Conservation (phyloP, 2,329 filamentous ascomycete genomes). For the Penicillium brasilianum region DNA sequence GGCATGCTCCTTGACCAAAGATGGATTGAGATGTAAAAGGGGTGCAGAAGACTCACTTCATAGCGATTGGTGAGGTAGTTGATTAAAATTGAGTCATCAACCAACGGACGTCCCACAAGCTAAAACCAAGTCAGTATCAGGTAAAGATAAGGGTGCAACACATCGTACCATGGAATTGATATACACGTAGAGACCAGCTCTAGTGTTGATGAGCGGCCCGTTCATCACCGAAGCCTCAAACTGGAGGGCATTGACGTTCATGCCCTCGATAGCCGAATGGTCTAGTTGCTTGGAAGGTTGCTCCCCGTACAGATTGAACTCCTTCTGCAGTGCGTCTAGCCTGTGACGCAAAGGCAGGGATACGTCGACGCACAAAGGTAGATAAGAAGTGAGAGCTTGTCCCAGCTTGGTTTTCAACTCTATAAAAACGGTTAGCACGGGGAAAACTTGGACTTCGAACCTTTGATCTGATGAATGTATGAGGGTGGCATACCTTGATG, state of each 20-base stretch:
- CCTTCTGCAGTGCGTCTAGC: constrained; percentile 48
- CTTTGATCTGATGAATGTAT: not conserved
- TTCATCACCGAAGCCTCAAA: constrained; percentile 64
- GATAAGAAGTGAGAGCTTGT: constrained; percentile 46
- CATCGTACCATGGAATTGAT: constrained; percentile 73
- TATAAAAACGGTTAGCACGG: constrained; percentile 24
- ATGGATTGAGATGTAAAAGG: not conserved
- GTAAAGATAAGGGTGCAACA: not conserved
- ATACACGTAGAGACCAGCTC: constrained; percentile 84
- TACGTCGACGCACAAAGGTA: constrained; percentile 47
- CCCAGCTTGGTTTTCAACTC: constrained; percentile 45
- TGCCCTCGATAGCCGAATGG: constrained; percentile 48
- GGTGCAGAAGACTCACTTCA: constrained; percentile 59
- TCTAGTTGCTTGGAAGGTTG: constrained; percentile 49
- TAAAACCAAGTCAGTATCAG: constrained; percentile 52
- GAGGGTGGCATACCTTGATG: constrained; percentile 38
- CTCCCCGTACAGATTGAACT: constrained; percentile 49
- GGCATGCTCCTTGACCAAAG: not conserved
- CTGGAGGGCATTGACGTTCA: constrained; percentile 56
- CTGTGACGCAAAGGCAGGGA: constrained; percentile 47
- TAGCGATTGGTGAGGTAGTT: constrained; percentile 85
- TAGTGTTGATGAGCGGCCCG: constrained; percentile 72
- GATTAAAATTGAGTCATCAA: constrained; percentile 79
- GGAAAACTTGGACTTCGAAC: not conserved
- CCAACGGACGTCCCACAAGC: constrained; percentile 79